Evolutionary conservation across 2,329 filamentous ascomycete species (phyloP), one percentile per base, ranked within the genome.

Genomic region (Knufia petricola): DNA sequence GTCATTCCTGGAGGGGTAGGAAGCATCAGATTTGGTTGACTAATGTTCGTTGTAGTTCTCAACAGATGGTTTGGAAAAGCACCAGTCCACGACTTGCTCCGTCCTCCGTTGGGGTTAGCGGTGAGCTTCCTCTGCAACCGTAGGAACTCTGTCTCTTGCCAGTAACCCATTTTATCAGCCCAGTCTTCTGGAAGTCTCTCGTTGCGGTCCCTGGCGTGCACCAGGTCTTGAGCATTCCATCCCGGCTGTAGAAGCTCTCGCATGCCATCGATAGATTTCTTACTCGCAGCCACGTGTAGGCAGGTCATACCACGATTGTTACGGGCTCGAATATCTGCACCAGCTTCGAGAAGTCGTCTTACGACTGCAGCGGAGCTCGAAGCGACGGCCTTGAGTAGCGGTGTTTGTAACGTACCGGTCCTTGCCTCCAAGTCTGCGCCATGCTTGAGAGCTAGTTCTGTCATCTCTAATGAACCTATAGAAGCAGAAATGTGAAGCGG

Each of bases 281-380:
- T 48, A 2, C 58, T 60, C 3, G 65, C 59, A 1, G 69, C 66
- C 15, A 73, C 46, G 40, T 73, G 70, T 2, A 74, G 58, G 3
- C 64, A 56, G 3, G 62, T 70, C 38, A 65, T 54, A 0, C 64
- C 64, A 4, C 68, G 61, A 3, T 59, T 10, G 0, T 66, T 69
- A 0, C 42, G 20, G 1, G 55, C 50, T 0, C 43, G 51, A 0
- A 64, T 56, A 58, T 71, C 58, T 0, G 68, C 68, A 3, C 69
- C 66, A 3, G 60, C 60, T 2, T 60, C 57, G 1, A 73, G 56
- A 8, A 72, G 58, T 7, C 49, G 50, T 15, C 54, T 56, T 1
- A 63, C 49, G 10, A 56, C 55, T 13, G 46, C 32, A 9, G 55
- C 36, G 6, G 50, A 54, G 12, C 40, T 24, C 17, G 53, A 49